phyloP scores from a whole-genome alignment of 2,329 filamentous ascomycete species.

The Stylonectria norvegica region DNA sequence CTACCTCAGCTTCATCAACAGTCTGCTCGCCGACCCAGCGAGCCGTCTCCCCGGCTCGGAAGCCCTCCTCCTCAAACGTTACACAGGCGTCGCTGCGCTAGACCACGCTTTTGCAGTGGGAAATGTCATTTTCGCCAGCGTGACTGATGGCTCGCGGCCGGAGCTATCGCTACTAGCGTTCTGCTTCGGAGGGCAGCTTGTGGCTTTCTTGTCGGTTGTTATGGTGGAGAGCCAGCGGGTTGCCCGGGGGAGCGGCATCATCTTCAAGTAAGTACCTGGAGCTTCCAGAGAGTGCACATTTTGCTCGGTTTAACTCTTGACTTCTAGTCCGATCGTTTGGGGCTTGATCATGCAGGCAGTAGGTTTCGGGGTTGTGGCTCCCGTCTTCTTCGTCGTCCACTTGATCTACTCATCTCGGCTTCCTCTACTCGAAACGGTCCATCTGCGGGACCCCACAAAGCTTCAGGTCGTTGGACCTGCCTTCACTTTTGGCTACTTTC shows the following conservation, averaged over 20 bases:
- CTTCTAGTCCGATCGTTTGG: conserved; percentile 22
- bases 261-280: conserved; percentile 19
- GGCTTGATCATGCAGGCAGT: conserved; percentile 17
- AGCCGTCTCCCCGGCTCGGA: conserved; percentile 20
- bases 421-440: conserved; percentile 8
- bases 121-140: conserved; percentile 23
- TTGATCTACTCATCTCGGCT: conserved; percentile 16
- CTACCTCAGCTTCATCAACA: conserved; percentile 10
- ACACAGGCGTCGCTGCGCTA: conserved; percentile 13
- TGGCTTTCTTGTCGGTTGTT: conserved; percentile 17
- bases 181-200: conserved; percentile 22
- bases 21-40: conserved; percentile 13
- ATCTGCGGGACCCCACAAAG: conserved; percentile 16
- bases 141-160: conserved; percentile 21
- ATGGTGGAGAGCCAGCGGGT: conserved; percentile 19
- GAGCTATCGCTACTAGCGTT: conserved; percentile 20
- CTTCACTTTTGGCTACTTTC: conserved; percentile 21
- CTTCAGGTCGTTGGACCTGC: conserved; percentile 19
- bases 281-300: neutral
- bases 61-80: conserved; percentile 15
- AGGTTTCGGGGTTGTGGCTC: conserved; percentile 22
- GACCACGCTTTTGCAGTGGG: conserved; percentile 17
- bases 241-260: conserved; percentile 7
- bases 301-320: neutral
- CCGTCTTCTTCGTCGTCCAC: conserved; percentile 20